These are phyloP conservation scores for Plasmodium relictum DNA, from an alignment of 169 alveolate genomes.

Conservation along the genomic window DNA sequence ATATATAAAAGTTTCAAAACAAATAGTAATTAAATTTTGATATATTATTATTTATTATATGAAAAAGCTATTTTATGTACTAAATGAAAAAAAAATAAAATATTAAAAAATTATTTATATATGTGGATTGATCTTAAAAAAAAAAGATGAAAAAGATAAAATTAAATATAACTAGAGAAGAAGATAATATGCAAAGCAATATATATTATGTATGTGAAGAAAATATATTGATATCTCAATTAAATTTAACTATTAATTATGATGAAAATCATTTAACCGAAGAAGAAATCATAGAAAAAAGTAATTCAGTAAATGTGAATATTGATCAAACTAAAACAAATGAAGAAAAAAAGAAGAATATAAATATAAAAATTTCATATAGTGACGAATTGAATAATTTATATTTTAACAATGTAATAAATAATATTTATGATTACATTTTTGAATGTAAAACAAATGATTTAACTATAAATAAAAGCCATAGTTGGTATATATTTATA, in stretches of 20 bases:
- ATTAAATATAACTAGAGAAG: constrained; percentile 69
- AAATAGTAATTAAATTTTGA: no score
- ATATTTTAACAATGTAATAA: constrained; percentile 67
- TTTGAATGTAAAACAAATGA: constrained; percentile 60
- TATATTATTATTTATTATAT: no score
- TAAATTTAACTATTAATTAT: constrained; percentile 67
- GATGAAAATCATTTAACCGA: constrained; percentile 59
- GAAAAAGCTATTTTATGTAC: background rate
- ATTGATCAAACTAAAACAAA: background rate
- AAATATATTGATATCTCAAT: constrained; percentile 55
- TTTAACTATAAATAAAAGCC: constrained; percentile 47
- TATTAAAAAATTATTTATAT: no score
- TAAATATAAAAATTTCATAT: constrained; percentile 62
- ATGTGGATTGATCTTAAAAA: background rate
- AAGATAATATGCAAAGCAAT: constrained; percentile 56
- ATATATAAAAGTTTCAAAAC: no score
- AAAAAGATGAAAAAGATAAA: constrained; percentile 65
- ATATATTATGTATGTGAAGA: constrained; percentile 77
- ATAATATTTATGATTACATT: constrained; percentile 66
- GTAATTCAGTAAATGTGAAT: background rate
- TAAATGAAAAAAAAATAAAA: background rate
- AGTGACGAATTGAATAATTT: constrained; percentile 74
- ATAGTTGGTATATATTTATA: constrained; percentile 61
- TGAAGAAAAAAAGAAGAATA: constrained; percentile 8
- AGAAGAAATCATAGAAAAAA: constrained; percentile 25